Conservation (phyloP, 116 monocot genomes). For the Trichopus zeylanicus region DNA sequence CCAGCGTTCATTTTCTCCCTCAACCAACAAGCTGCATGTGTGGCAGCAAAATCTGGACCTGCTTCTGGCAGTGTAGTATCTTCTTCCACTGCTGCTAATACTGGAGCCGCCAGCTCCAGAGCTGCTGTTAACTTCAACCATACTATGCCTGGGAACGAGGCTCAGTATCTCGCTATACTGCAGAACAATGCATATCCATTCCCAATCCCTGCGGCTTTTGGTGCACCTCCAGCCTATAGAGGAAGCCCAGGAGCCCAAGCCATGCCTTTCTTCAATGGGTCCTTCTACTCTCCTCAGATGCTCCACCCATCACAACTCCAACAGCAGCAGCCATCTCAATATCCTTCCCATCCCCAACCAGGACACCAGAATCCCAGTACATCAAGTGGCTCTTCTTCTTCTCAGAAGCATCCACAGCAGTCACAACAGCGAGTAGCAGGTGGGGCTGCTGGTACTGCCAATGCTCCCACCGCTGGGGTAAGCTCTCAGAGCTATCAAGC, state of each 20-base stretch:
- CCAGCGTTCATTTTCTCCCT: conserved; percentile 65
- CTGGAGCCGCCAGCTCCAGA: conserved; percentile 11
- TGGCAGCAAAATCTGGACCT: conserved; percentile 8
- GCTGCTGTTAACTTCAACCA: conserved; percentile 50
- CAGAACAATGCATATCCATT: conserved; percentile 54
- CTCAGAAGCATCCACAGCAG: conserved; percentile 65
- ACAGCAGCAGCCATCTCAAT: no score
- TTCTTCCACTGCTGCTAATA: conserved; percentile 8
- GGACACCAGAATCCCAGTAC: conserved; percentile 54
- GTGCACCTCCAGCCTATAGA: conserved; percentile 29
- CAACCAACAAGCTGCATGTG: conserved; percentile 34
- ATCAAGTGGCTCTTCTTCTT: conserved; percentile 67
- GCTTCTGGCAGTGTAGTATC: conserved; percentile 9
- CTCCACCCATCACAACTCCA: conserved; percentile 53
- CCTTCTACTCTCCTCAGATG: conserved; percentile 74
- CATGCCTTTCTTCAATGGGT: conserved; percentile 65
- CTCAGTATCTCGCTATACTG: conserved; percentile 58
- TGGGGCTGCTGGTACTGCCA: conserved; percentile 1
- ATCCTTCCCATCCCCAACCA: conserved; percentile 35
- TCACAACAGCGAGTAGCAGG: conserved; percentile 13
- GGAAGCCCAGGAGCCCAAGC: conserved; percentile 28
- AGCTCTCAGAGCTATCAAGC: conserved; percentile 17
- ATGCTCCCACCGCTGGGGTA: conserved; percentile 4
- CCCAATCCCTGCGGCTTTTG: conserved; percentile 33
- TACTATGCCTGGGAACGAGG: conserved; percentile 36